These are phyloP conservation scores for Oryza glumipatula DNA, from an alignment of 176 grass and related monocot genomes.

Conservation along the genomic window DNA sequence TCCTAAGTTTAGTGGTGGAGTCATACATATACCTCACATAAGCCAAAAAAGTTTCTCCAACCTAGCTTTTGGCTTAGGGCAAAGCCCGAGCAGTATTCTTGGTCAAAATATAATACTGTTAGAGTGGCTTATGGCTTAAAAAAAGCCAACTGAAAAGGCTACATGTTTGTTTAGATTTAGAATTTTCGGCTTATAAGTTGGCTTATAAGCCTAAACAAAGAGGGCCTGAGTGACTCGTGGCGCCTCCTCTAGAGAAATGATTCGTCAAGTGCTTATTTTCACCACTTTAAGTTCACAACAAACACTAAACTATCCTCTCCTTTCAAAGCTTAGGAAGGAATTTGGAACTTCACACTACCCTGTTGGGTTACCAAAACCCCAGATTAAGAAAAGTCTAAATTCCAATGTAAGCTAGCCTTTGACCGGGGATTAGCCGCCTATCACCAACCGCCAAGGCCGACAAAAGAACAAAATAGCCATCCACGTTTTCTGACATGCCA, in stretches of 20 bases:
- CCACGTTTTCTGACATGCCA: conserved; percentile 5
- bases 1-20: too few relatives aligned
- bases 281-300: background rate
- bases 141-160: too few relatives aligned
- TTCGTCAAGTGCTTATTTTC: background rate
- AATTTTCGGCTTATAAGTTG: too few relatives aligned
- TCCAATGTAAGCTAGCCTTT: conserved; percentile 17
- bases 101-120: too few relatives aligned
- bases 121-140: too few relatives aligned
- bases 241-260: background rate
- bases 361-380: background rate
- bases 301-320: background rate
- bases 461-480: background rate
- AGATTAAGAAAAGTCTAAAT: background rate
- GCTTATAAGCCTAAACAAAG: too few relatives aligned
- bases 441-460: background rate
- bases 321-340: background rate
- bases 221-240: background rate
- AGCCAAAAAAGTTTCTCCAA: too few relatives aligned
- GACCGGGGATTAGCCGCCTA: conserved; percentile 11
- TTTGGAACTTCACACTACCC: background rate
- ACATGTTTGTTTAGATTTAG: too few relatives aligned
- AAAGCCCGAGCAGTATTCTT: too few relatives aligned
- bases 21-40: too few relatives aligned
- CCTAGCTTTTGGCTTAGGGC: too few relatives aligned